Percentiles rank a stretch among this genome's conserved stretches.
These are phyloP conservation scores for Chaetoceros muelleri DNA, from an alignment of 108 stramenopile species.

Conservation along the genomic window DNA sequence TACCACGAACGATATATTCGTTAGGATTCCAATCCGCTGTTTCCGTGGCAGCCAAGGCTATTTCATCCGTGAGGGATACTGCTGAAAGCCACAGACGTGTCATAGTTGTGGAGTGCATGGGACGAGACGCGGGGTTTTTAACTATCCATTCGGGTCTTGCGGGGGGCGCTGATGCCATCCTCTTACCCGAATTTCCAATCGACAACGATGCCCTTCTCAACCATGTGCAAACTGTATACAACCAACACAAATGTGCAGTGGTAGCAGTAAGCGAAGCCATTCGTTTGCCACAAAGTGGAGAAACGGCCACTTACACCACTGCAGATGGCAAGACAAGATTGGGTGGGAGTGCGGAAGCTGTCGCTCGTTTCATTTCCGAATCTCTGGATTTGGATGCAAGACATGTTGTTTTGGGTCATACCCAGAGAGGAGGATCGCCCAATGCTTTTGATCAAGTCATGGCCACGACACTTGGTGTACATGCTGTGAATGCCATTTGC, in stretches of 20 bases:
- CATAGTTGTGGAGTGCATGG: constrained; percentile 4
- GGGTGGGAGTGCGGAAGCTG: constrained; percentile 2
- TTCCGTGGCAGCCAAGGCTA: neutral
- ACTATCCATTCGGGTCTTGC: neutral
- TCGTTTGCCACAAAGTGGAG: neutral
- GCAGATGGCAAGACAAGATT: constrained; percentile 1
- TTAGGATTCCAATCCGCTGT: neutral
- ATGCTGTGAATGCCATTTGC: constrained; percentile 1
- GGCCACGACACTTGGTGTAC: constrained; percentile 1
- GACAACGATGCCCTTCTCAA: neutral
- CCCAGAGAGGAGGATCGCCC: neutral
- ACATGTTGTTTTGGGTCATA: constrained; percentile 1
- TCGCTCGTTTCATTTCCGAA: neutral
- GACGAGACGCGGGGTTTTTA: neutral
- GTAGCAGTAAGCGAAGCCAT: constrained; percentile 1
- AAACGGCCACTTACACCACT: neutral
- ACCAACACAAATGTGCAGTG: neutral
- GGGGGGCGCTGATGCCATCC: constrained; percentile 2
- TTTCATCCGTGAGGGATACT: neutral
- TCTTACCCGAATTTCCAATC: constrained; percentile 2
- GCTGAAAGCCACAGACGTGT: constrained; percentile 2
- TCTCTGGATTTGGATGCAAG: neutral
- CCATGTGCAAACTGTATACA: neutral
- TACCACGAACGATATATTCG: neutral
- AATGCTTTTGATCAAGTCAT: constrained; percentile 5